Evolutionary conservation across 2,329 filamentous ascomycete species (phyloP), one percentile per base, ranked within the genome.

Genomic region (Xylogone sp.): DNA sequence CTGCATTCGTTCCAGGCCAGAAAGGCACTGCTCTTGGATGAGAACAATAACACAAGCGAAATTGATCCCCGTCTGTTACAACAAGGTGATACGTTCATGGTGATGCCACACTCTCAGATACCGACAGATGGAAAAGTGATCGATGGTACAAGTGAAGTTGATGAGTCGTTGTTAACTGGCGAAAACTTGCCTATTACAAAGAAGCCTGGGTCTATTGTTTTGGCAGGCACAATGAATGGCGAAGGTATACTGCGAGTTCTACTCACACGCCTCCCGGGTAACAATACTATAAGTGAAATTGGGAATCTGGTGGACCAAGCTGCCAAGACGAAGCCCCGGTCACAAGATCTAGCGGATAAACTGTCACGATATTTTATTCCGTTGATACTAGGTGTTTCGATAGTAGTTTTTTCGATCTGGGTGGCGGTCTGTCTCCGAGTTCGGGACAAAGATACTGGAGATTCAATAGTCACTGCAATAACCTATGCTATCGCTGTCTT

Each of bases 81-180:
- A 58, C 86, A 85, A 53, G 85, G 84, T 0, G 89, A 94, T 60
- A 56, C 69, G 0, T 86, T 93, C 69, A 79, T 76, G 31, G 77
- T 89, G 2, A 59, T 70, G 0, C 84, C 87, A 0, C 79, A 90
- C 19, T 68, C 71, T 0, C 64, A 62, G 1, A 72, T 91, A 3
- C 78, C 82, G 0, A 92, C 88, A 0, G 89, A 94, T 58, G 89
- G 88, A 0, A 77, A 74, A 0, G 77, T 93, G 0, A 54, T 84
- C 0, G 68, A 70, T 2, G 88, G 88, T 0, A 71, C 69, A 0
- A 84, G 81, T 0, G 87, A 89, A 53, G 75, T 90, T 0, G 79
- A 93, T 60, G 89, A 93, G 63, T 88, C 87, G 0, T 88, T 90
- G 82, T 68, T 93, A 8, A 93, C 88, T 0, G 88, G 88, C 0